Evolutionary conservation across 73 alveolate species (phyloP), one percentile per base, ranked within the genome.

Genomic region (Blepharisma stoltei): DNA sequence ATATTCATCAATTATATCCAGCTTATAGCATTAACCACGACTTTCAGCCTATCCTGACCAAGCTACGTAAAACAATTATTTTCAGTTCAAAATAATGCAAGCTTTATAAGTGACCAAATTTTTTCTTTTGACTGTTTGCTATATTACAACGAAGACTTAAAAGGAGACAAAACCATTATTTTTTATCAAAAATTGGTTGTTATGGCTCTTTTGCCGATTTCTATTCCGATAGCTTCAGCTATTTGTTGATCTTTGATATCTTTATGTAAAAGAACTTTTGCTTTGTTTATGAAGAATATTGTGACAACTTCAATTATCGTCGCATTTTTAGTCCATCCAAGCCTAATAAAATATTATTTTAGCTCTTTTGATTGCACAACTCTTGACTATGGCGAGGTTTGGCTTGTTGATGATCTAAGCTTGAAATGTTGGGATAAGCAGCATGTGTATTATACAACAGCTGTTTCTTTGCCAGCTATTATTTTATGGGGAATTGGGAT

Each of bases 401-500:
- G 70, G 5, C 6, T 54, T 18, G 55, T 25, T 3, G 41, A 32
- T 5, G 88, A 80, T 50, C 44, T 80, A 38, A 78, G 71, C 38
- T 54, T 23, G 18, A 20, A 48, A 6, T 81, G 88, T 43, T 71
- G 75, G 71, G 27, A 55, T 38, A 55, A 70, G 23, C 6, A 9
- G 8, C 88, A 81, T 76, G 14, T 44, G 50, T 6, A 44, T 7
- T 54, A 25, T 41, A 11, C 65, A 25, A 45, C 54, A 5, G 6
- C 43, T 6, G 67, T 77, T 1, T 76, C 84, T 8, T 27, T 81
- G 6, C 88, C 88, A n/a, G 7, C 75, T 21, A 73, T 81, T 14
- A 37, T 81, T 38, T 6, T 81, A 53, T 81, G 88, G 88, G 90
- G 88, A 38, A 54, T 76, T 8, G 89, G 89, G 1, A 78, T 83